A percentile compares a stretch with the other conserved stretches of the same genome.
Conservation (phyloP, 2,329 filamentous ascomycete species). For the Sporothrix pallida region DNA sequence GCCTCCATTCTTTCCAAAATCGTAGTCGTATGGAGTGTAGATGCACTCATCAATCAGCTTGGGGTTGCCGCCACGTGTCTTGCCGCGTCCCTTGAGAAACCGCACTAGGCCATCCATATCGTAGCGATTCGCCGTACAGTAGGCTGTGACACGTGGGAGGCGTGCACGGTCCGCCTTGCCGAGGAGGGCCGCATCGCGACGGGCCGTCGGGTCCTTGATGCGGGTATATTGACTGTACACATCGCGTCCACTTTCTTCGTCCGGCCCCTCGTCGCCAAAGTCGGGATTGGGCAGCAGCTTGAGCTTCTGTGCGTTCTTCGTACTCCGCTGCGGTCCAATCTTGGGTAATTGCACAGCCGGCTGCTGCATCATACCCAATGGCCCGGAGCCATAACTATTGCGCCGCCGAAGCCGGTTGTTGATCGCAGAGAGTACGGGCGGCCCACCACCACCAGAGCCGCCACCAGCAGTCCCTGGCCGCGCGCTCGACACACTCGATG, state of each 20-base stretch:
- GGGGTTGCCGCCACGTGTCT: conserved; percentile 78
- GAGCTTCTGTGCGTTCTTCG: conserved; percentile 93
- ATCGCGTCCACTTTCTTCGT: conserved; percentile 91
- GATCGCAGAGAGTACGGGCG: conserved; percentile 74
- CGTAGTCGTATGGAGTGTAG: conserved; percentile 89
- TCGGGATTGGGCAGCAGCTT: conserved; percentile 95
- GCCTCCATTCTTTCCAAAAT: conserved; percentile 32
- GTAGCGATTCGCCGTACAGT: conserved; percentile 93
- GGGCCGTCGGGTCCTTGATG: conserved; percentile 93
- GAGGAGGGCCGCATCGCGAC: conserved; percentile 86
- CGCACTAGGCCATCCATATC: conserved; percentile 87
- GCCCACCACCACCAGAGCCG: conserved; percentile 37
- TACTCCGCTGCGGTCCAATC: conserved; percentile 92
- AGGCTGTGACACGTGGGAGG: conserved; percentile 90
- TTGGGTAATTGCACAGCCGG: conserved; percentile 59
- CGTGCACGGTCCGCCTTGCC: conserved; percentile 91
- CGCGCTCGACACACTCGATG: conserved; percentile 13
- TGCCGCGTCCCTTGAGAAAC: conserved; percentile 84
- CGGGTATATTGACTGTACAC: conserved; percentile 98
- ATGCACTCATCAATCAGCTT: conserved; percentile 98
- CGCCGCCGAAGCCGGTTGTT: conserved; percentile 87
- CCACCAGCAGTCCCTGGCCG: neutral
- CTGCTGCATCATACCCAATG: conserved; percentile 30
- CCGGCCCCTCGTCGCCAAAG: conserved; percentile 72
- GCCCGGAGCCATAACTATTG: conserved; percentile 72